Percentiles rank a stretch among this genome's conserved stretches.
Evolutionary conservation across 2,329 filamentous ascomycete species (phyloP).

Genomic region (Biscogniauxia marginata): DNA sequence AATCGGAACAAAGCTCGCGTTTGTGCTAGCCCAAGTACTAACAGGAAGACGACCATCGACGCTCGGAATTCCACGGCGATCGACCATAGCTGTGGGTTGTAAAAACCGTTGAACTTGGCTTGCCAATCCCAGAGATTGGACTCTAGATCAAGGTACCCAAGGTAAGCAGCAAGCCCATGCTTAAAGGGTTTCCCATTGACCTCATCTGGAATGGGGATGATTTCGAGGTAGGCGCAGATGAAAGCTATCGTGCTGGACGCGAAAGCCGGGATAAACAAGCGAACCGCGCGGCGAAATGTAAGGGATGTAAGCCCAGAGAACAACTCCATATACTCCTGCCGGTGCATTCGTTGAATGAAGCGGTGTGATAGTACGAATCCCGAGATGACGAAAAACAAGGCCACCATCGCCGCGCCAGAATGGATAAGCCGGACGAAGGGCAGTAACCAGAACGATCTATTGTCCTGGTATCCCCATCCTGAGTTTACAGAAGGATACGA

Average conservation of each 20-base stretch:
- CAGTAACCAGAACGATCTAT: constrained; percentile 33
- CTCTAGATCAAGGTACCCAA: constrained; percentile 31
- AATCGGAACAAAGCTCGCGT: constrained; percentile 27
- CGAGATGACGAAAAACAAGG: constrained; percentile 43
- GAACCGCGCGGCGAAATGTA: constrained; percentile 41
- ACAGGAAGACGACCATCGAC: constrained; percentile 34
- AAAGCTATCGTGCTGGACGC: constrained; percentile 37
- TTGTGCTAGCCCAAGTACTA: constrained; percentile 29
- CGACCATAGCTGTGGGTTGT: constrained; percentile 36
- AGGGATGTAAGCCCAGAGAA: constrained; percentile 36
- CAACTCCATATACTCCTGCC: constrained; percentile 29
- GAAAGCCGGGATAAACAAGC: constrained; percentile 41
- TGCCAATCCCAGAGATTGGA: constrained; percentile 31
- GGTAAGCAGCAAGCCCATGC: constrained; percentile 24
- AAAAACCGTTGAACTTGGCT: constrained; percentile 29
- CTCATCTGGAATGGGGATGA: constrained; percentile 24
- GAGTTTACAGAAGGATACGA: constrained; percentile 30
- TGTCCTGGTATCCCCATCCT: constrained; percentile 34
- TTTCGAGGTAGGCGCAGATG: constrained; percentile 26
- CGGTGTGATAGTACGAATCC: constrained; percentile 41
- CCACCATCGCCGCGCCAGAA: constrained; percentile 40
- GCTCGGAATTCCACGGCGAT: constrained; percentile 36
- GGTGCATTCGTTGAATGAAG: constrained; percentile 34
- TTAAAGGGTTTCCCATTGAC: constrained; percentile 26
- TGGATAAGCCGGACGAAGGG: constrained; percentile 39